Evolutionary conservation across 805 yeast genomes (phyloP), one percentile per base, ranked within the genome.

Genomic region (Wickerhamiella occidentalis): DNA sequence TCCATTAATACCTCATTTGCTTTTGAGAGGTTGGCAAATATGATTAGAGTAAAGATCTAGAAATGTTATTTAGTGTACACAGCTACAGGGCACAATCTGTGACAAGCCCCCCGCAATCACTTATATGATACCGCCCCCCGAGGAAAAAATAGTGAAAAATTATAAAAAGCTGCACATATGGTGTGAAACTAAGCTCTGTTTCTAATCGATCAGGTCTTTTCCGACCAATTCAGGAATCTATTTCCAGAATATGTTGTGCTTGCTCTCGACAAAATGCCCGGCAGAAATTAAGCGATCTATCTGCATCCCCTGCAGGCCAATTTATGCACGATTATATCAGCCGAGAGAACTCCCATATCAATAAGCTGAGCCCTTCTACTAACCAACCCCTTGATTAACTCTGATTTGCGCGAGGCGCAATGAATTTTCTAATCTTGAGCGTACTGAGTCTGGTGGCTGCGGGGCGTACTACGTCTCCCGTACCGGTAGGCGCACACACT

Each of bases 321-420:
- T 40, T 40, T 40, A 40, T 40, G 44, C 44, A 40, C 44, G 44
- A 21, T 40, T 40, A 40, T 40, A 40, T 40, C 29, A 40, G 30
- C 44, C 38, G 19, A 25, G 42, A 38, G 23, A 22, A 19, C 6
- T 21, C 30, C 44, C 44, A 40, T 23, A 40, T 23, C 29, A 40
- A 40, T 40, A 40, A 40, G 44, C 44, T 21, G 33, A 8, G 44
- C 19, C 44, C 44, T n/a, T 19, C 7, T n/a, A n/a, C 12, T 8
- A 38, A 18, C 28, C 19, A 6, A 6, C 26, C 19, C 26, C 42
- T 38, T 12, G 17, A 21, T 38, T 21, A 21, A 19, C 15, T 23
- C 6, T 40, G 17, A 13, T 12, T 40, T 40, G 44, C 44, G 44
- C 44, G 17, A 8, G 44, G 44, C 41, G 30, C 30, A 40, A 40